phyloP scores from a whole-genome alignment of 1,139 yeast species.

The Chernovozyma aurita region DNA sequence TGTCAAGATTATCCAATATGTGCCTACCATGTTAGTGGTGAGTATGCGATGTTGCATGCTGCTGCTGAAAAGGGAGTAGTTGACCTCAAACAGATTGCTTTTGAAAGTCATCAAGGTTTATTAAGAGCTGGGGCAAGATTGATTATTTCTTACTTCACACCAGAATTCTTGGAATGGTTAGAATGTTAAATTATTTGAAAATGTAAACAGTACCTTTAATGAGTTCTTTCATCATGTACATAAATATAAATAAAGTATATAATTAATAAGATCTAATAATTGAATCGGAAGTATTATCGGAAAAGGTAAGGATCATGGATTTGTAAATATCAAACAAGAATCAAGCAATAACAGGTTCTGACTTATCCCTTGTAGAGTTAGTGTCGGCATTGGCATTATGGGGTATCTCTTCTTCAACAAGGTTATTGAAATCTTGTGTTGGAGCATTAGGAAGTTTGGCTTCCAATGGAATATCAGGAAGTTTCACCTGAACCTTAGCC shows the following conservation, averaged over 20 bases:
- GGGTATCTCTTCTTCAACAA: too few species aligned
- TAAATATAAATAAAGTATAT: background rate
- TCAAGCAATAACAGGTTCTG: too few species aligned
- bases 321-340: too few species aligned
- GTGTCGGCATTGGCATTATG: too few species aligned
- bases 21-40: slow-evolving; percentile 97
- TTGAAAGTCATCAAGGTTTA: slow-evolving; percentile 87
- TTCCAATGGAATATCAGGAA: slow-evolving; percentile 14
- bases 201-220: background rate
- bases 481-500: slow-evolving; percentile 1
- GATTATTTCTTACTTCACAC: slow-evolving; percentile 89
- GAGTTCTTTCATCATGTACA: too few species aligned
- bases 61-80: slow-evolving; percentile 95
- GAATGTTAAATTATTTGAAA: slow-evolving; percentile 15
- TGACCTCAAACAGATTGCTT: slow-evolving; percentile 84
- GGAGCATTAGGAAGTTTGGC: slow-evolving; percentile 25
- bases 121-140: slow-evolving; percentile 95
- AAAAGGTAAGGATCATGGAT: too few species aligned
- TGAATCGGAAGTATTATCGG: background rate
- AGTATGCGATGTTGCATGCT: slow-evolving; percentile 96
- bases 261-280: background rate
- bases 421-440: slow-evolving; percentile 9
- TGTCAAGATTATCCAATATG: slow-evolving; percentile 86
- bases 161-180: slow-evolving; percentile 94
- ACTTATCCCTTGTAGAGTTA: too few species aligned